Base-by-base conservation (phyloP, 371 early-diverging fungal genomes). In the Mucor velutinosus region DNA sequence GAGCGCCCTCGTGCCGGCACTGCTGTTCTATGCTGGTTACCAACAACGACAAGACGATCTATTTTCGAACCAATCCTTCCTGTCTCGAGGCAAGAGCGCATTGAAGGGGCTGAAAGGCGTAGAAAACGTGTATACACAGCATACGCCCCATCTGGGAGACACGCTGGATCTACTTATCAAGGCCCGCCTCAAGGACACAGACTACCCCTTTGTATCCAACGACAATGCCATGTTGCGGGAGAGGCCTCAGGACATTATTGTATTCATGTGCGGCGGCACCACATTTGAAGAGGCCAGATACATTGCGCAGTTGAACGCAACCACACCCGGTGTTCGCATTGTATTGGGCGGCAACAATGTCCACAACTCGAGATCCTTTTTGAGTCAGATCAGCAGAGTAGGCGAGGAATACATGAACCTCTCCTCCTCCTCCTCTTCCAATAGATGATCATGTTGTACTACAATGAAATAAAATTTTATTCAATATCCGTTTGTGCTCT, bases 41-140 rank as follows among this genome's bases (percentile, higher is more conserved):
- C 87, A 90, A 58, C 88, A 93, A 71, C 85, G 99, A 60, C 94
- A 95, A 71, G 94, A 93, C 62, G 97, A 96, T 67, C 58, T 97
- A 37, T 95, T 95, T 73, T 88, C 90, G 3, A 95, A 93, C 65
- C 89, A 93, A 61, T 90, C 92, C 39, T 86, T 97, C 32, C 76
- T 97, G 43, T 87, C 94, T 15, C 84, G 93, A 30, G 92, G 93
- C 12, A 89, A 89, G 69, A 91, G 87, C 59, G 93, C 91, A 8
- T 86, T 96, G 62, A 94, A 93, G 64, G 96, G 96, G 17, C 74
- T 95, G 37, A 93, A 94, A 79, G 99, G 97, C 4, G 96, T 95
- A n/a, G 98, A 98, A 65, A 98, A 98, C 70, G 97, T 99, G 12
- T 99, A 97, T 76, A 97, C 98, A 11, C 97, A 97, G 72, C 98